These are phyloP conservation scores for Plasmopara muralis DNA, from an alignment of 352 stramenopile genomes.

Conservation along the genomic window DNA sequence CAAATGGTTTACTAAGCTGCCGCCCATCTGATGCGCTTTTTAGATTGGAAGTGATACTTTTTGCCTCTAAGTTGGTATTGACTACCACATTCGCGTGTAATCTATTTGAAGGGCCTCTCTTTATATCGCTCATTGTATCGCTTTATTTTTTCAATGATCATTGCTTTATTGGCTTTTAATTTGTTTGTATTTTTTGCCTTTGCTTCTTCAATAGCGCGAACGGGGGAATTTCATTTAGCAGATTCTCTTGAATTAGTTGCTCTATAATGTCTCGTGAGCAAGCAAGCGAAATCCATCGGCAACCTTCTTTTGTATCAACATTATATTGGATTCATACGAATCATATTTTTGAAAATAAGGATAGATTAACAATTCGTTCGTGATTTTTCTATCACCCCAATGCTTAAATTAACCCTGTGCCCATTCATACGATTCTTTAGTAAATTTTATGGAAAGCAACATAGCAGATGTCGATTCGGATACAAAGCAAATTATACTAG, in stretches of 20 bases:
- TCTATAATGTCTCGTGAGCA: neutral
- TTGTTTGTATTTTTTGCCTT: neutral
- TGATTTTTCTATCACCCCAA: neutral
- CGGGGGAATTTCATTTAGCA: neutral
- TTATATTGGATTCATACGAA: neutral
- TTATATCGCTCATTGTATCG: constrained; percentile 1
- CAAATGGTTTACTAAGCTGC: too few relatives aligned
- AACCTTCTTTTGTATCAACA: neutral
- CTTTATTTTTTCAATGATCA: neutral
- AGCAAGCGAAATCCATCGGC: neutral
- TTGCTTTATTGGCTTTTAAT: constrained; percentile 1
- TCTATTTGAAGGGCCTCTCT: neutral
- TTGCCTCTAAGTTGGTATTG: neutral
- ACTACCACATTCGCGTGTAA: constrained; percentile 1
- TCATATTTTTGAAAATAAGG: constrained; percentile 1
- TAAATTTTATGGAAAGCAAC: neutral
- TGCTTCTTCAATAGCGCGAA: neutral
- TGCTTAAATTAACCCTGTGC: neutral
- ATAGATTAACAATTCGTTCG: neutral
- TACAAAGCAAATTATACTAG: neutral
- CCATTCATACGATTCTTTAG: constrained; percentile 1
- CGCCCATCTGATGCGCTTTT: neutral
- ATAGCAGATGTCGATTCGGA: neutral
- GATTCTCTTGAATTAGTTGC: neutral
- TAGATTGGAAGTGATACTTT: neutral